Evolutionary conservation across 495 filamentous ascomycete species (phyloP).

Genomic region (Aspergillus coremiiformis): DNA sequence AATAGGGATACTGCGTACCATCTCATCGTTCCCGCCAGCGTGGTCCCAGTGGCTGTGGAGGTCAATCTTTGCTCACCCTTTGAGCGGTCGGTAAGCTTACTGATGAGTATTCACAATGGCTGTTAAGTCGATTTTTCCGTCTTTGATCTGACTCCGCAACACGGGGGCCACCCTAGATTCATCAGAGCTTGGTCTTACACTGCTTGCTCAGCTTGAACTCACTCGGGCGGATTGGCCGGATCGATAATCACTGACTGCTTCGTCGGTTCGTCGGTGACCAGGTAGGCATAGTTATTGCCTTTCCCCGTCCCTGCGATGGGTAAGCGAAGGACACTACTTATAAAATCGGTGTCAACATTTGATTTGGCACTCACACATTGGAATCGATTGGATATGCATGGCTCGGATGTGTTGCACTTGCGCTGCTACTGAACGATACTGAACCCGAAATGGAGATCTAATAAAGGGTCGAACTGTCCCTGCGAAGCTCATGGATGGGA

Average conservation of each 20-base stretch:
- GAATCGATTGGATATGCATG: conserved; percentile 97
- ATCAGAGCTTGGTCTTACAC: background rate
- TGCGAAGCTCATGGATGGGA: conserved; percentile 27
- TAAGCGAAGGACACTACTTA: background rate
- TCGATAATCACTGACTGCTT: conserved; percentile 94
- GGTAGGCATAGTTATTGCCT: conserved; percentile 93
- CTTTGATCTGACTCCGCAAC: conserved; percentile 62
- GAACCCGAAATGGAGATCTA: background rate
- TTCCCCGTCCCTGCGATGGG: conserved; percentile 71
- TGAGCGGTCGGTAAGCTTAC: conserved; percentile 42
- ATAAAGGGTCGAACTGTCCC: conserved; percentile 13
- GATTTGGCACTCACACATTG: conserved; percentile 73
- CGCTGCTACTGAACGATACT: background rate
- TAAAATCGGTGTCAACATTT: background rate
- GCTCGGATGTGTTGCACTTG: conserved; percentile 22
- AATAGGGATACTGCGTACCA: conserved; percentile 41
- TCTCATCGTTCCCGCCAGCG: conserved; percentile 79
- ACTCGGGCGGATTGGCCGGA: conserved; percentile 90
- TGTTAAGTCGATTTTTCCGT: conserved; percentile 70
- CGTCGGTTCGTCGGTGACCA: conserved; percentile 83
- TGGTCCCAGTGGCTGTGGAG: conserved; percentile 76
- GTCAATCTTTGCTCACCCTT: background rate
- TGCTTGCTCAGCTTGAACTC: conserved; percentile 22
- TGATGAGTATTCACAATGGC: conserved; percentile 96
- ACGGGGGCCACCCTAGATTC: conserved; percentile 69